These are phyloP conservation scores for Candolleomyces efflorescens DNA, from an alignment of 768 basidiomycete genomes.

Conservation along the genomic window DNA sequence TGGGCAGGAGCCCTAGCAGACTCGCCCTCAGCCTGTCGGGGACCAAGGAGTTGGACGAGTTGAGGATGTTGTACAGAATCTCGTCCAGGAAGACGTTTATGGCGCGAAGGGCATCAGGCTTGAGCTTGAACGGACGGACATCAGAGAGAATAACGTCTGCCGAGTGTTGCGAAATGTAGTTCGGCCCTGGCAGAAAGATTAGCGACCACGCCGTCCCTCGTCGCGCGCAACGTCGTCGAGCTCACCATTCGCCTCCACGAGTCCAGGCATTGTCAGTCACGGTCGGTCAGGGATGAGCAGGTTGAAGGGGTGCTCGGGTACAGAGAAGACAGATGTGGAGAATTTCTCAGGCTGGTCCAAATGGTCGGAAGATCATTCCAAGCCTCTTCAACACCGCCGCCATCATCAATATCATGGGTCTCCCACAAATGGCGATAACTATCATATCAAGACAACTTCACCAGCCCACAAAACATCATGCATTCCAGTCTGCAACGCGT, in stretches of 20 bases:
- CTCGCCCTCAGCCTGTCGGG: slow-evolving; percentile 73
- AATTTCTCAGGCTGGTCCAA: slow-evolving; percentile 13
- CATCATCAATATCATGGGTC: slow-evolving; percentile 4
- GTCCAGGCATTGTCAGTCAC: slow-evolving; percentile 44
- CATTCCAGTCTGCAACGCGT: neutral
- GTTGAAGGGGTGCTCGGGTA: neutral
- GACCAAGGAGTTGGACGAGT: slow-evolving; percentile 59
- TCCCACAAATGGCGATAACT: neutral
- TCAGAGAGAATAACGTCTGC: slow-evolving; percentile 93
- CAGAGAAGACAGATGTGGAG: slow-evolving; percentile 11
- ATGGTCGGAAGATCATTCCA: neutral
- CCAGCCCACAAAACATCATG: neutral
- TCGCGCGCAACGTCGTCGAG: slow-evolving; percentile 8
- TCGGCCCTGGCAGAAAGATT: slow-evolving; percentile 44
- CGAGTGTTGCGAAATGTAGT: slow-evolving; percentile 77
- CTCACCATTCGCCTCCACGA: slow-evolving; percentile 39
- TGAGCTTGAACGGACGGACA: slow-evolving; percentile 85
- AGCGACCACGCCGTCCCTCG: slow-evolving; percentile 5
- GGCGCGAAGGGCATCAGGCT: slow-evolving; percentile 67
- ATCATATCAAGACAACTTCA: neutral
- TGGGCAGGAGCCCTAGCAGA: slow-evolving; percentile 69
- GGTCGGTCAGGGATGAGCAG: slow-evolving; percentile 12
- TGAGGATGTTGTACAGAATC: slow-evolving; percentile 70
- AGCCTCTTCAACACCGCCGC: neutral
- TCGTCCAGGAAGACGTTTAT: slow-evolving; percentile 86